phyloP scores from a whole-genome alignment of 2,329 filamentous ascomycete species.

The Juglanconis juglandina region DNA sequence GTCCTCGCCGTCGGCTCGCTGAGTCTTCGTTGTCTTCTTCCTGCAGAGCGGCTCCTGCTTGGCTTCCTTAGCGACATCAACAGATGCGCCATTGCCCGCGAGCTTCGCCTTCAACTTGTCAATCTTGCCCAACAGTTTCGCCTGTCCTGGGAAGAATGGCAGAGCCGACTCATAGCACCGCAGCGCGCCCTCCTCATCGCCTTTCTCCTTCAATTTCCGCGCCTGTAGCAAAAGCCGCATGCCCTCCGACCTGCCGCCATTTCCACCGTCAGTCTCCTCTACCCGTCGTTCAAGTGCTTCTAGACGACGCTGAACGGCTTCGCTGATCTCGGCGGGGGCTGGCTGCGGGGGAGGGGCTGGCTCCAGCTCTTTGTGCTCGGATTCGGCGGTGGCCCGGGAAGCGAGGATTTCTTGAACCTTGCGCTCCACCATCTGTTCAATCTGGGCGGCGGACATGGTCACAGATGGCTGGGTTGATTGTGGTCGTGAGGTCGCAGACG shows the following conservation, averaged over 20 bases:
- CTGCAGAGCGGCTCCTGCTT: neutral
- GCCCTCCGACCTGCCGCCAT: constrained; percentile 70
- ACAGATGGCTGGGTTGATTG: constrained; percentile 28
- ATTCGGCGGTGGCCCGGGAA: constrained; percentile 56
- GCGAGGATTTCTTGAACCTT: constrained; percentile 89
- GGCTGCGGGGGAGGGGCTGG: constrained; percentile 22
- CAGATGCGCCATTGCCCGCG: constrained; percentile 22
- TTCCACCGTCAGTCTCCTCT: constrained; percentile 50
- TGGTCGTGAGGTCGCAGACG: constrained; percentile 25
- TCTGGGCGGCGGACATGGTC: constrained; percentile 66
- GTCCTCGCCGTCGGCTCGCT: constrained; percentile 37
- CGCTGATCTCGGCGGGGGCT: constrained; percentile 54
- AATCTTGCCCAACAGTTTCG: constrained; percentile 71
- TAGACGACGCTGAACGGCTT: constrained; percentile 75
- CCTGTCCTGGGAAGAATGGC: constrained; percentile 81
- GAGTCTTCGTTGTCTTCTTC: constrained; percentile 27
- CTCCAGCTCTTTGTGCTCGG: constrained; percentile 30
- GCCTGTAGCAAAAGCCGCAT: constrained; percentile 85
- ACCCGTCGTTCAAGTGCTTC: constrained; percentile 86
- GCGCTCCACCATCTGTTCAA: constrained; percentile 88
- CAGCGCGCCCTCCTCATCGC: constrained; percentile 74
- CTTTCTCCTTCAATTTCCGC: constrained; percentile 81
- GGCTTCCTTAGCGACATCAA: neutral
- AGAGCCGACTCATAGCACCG: constrained; percentile 83
- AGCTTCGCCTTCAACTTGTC: constrained; percentile 57